Evolutionary conservation across 768 basidiomycete species (phyloP), one percentile per base, ranked within the genome.

Genomic region (Kwoniella botswanensis): DNA sequence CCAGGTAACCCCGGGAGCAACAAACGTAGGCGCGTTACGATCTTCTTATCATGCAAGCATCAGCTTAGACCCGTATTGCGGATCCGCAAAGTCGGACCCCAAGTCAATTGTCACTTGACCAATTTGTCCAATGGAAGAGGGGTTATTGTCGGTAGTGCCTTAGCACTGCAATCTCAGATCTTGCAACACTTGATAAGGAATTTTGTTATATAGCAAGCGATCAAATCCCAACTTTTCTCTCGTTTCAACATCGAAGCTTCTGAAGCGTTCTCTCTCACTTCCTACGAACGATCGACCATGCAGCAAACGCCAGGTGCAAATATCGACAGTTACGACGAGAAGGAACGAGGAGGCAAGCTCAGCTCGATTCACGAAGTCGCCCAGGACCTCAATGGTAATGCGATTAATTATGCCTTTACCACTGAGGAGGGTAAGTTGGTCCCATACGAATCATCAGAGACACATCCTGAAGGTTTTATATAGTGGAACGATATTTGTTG

Each of bases 361-460:
- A 26, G 35, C 29, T 10, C 44, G 17, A 18, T 26, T 2, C 26
- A 46, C 18, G 63, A 44, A 18, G 35, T 65, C 7, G 13, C 63
- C 7, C 63, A 24, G 7, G 63, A 65, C 29, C 53, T 46, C 24
- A 50, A 57, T 35, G 70, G 70, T 13, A 64, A 65, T 21, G 58
- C 60, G 46, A 55, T 54, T n/a, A 58, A 71, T 54, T 71, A 66
- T 57, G 24, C 35, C 43, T 71, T 53, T 53, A 71, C 65, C 11
- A 11, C 70, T n/a, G 70, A 71, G 17, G 55, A 71, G 56, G 70
- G 70, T 71, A 11, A 58, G 65, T 44, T 12, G 18, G 1, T 52
- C 41, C 17, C 26, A 15, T 26, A 17, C 12, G 13, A 43, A 21
- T 3, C 13, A 21, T 26, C 52, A 42, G 17, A 29, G 21, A 10